A percentile compares a stretch with the other conserved stretches of the same genome.
phyloP scores from a whole-genome alignment of 805 yeast genomes.

The Cyberlindnera petersonii region DNA sequence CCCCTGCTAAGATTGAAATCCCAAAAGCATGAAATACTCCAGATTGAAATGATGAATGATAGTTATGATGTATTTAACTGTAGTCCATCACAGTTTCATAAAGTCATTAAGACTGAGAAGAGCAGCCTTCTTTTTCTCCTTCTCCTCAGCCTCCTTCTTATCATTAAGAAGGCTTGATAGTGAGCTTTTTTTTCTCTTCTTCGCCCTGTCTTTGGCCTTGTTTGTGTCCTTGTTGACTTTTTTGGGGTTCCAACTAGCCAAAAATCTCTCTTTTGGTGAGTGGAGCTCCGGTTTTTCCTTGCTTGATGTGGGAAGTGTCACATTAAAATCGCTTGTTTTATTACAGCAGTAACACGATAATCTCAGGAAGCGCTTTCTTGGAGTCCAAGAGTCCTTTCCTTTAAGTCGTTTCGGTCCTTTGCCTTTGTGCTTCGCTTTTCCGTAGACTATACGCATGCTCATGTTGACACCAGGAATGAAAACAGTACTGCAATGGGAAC shows the following conservation, averaged over 20 bases:
- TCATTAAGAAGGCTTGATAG: slow-evolving; percentile 38
- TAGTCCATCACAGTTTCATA: slow-evolving; percentile 31
- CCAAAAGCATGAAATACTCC: too few relatives aligned
- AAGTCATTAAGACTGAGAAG: slow-evolving; percentile 48
- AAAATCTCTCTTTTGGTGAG: slow-evolving; percentile 14
- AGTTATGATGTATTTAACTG: too few relatives aligned
- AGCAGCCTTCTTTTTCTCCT: slow-evolving; percentile 28
- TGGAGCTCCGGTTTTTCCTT: neutral
- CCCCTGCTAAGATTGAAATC: too few relatives aligned
- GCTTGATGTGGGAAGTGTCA: slow-evolving; percentile 11
- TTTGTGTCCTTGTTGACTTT: slow-evolving; percentile 13
- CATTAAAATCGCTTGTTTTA: slow-evolving; percentile 15
- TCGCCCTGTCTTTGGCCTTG: slow-evolving; percentile 37
- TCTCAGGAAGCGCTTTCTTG: slow-evolving; percentile 20
- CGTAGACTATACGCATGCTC: slow-evolving; percentile 22
- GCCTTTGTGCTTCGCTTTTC: slow-evolving; percentile 9
- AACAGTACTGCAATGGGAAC: slow-evolving; percentile 20
- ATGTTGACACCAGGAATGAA: slow-evolving; percentile 30
- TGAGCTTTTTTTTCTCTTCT: slow-evolving; percentile 44
- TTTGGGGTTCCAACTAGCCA: slow-evolving; percentile 26
- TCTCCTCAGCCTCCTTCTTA: slow-evolving; percentile 37
- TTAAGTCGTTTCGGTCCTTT: slow-evolving; percentile 8
- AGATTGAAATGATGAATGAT: neutral
- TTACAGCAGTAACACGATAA: slow-evolving; percentile 31
- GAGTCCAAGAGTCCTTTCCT: slow-evolving; percentile 7